These are phyloP conservation scores for Aspergillus fischeri DNA, from an alignment of 2,329 filamentous ascomycete genomes.

Conservation along the genomic window DNA sequence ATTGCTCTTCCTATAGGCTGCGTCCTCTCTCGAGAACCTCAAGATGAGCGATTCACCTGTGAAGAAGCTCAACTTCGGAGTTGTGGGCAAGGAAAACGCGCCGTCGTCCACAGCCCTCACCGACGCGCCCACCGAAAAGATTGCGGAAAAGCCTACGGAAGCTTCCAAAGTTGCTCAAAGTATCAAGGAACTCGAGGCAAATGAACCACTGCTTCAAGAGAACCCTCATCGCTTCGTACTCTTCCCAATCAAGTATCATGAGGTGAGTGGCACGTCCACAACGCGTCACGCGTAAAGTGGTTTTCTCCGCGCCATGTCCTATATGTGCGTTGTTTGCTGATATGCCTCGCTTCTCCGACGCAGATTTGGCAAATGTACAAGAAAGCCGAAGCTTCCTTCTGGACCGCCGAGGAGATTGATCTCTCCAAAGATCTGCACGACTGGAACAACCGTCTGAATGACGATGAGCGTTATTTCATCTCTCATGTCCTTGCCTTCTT, in stretches of 20 bases:
- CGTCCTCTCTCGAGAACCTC: slow-evolving; percentile 78
- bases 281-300: slow-evolving; percentile 68
- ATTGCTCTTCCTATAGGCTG: slow-evolving; percentile 58
- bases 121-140: slow-evolving; percentile 55
- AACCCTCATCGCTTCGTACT: slow-evolving; percentile 95
- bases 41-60: slow-evolving; percentile 84
- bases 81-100: slow-evolving; percentile 77
- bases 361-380: slow-evolving; percentile 99
- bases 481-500: slow-evolving; percentile 99
- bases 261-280: slow-evolving; percentile 65
- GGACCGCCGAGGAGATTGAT: slow-evolving; percentile 99
- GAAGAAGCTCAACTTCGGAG: slow-evolving; percentile 80
- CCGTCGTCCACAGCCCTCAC: slow-evolving; percentile 49
- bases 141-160: slow-evolving; percentile 42
- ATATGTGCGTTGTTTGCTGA: slow-evolving; percentile 26
- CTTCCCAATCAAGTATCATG: slow-evolving; percentile 98
- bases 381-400: slow-evolving; percentile 99
- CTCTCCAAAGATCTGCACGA: slow-evolving; percentile 98
- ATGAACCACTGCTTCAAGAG: slow-evolving; percentile 90
- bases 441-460: slow-evolving; percentile 96
- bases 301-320: slow-evolving; percentile 8
- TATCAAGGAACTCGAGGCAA: slow-evolving; percentile 65
- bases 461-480: slow-evolving; percentile 97
- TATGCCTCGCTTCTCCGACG: slow-evolving; percentile 27
- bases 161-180: slow-evolving; percentile 44